Evolutionary conservation across 306 rosid genomes (phyloP), one percentile per base, ranked within the genome.

Genomic region (Quercus wislizeni): DNA sequence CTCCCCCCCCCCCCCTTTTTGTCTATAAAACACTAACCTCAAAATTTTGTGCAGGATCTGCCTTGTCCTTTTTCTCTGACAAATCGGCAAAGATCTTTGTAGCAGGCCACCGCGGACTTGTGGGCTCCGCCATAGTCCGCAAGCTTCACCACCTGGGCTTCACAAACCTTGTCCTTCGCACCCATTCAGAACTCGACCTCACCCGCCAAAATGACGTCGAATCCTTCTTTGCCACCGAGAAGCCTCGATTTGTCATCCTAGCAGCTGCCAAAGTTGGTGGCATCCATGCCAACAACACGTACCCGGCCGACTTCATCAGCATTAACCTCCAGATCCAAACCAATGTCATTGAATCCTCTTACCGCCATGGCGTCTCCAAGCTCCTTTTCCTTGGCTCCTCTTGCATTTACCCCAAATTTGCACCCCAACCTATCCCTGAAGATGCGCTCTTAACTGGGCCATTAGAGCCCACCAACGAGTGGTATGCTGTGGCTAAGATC

Each of bases 231-330:
- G 94, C 90, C 15, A 51, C 85, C 31, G 92, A 89, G 41, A 93
- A 82, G 81, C 99, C 97, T 6, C 91, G 78, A 73, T 95, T 83
- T 85, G 93, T 88, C 9, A 84, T 95, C 75, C 92, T 93, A 70
- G 93, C 97, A n/a, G 99, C 99, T 0, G 99, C 99, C 27, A 95
- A 95, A 88, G 98, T 95, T 28, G 99, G 99, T 19, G 99, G 98
- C 30, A 95, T 95, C 75, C 97, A 95, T 81, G 99, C 99, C 71
- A 95, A 95, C 86, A 95, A 82, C 76, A 95, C 98, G 7, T 91
- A 95, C 77, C 98, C 99, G 0, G 97, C 99, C 3, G 97, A 93
- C 76, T 95, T 95, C 88, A 95, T 95, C 78, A 63, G 86, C 77
- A 71, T 93, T 80, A 95, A 92, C 86, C 97, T 95, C 80, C 98